phyloP scores from a whole-genome alignment of 2,329 filamentous ascomycete genomes.

The Sporothrix brasiliensis region DNA sequence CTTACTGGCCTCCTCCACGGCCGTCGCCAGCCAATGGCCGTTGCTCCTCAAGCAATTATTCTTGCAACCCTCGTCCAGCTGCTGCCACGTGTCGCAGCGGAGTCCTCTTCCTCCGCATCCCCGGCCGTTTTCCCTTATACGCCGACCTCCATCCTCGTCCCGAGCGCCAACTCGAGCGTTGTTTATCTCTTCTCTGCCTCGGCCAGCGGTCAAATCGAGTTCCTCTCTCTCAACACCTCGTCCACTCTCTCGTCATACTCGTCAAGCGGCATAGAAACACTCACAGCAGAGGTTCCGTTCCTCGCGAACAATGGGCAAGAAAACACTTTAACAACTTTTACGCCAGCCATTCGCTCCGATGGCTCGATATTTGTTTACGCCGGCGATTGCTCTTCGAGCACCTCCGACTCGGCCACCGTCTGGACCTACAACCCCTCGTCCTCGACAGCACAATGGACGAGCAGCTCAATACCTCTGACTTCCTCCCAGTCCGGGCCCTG shows the following conservation, averaged over 20 bases:
- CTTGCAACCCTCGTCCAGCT: slow-evolving; percentile 28
- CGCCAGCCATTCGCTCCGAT: slow-evolving; percentile 66
- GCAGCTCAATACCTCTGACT: slow-evolving; percentile 12
- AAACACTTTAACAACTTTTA: slow-evolving; percentile 60
- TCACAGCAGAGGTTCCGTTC: slow-evolving; percentile 66
- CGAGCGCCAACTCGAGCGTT: slow-evolving; percentile 48
- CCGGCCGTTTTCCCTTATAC: slow-evolving; percentile 69
- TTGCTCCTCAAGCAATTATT: slow-evolving; percentile 8
- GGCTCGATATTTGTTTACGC: slow-evolving; percentile 74
- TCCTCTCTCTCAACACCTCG: slow-evolving; percentile 69
- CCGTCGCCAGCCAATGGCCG: background rate
- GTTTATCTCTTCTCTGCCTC: slow-evolving; percentile 72
- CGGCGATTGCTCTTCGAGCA: slow-evolving; percentile 65
- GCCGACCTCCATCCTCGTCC: slow-evolving; percentile 71
- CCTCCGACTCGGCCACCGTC: slow-evolving; percentile 47
- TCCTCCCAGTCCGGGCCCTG: slow-evolving; percentile 46
- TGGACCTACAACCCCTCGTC: slow-evolving; percentile 63
- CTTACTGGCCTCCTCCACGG: slow-evolving; percentile 15
- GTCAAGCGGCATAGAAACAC: slow-evolving; percentile 46
- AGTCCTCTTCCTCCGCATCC: slow-evolving; percentile 36
- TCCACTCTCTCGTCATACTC: slow-evolving; percentile 54
- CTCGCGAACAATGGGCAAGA: slow-evolving; percentile 47
- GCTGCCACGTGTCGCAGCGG: slow-evolving; percentile 23
- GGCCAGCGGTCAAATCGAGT: slow-evolving; percentile 48
- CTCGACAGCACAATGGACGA: slow-evolving; percentile 18